A percentile compares a stretch with the other conserved stretches of the same genome.
Conservation (phyloP, 768 basidiomycete species). For the Clavulina sp. region DNA sequence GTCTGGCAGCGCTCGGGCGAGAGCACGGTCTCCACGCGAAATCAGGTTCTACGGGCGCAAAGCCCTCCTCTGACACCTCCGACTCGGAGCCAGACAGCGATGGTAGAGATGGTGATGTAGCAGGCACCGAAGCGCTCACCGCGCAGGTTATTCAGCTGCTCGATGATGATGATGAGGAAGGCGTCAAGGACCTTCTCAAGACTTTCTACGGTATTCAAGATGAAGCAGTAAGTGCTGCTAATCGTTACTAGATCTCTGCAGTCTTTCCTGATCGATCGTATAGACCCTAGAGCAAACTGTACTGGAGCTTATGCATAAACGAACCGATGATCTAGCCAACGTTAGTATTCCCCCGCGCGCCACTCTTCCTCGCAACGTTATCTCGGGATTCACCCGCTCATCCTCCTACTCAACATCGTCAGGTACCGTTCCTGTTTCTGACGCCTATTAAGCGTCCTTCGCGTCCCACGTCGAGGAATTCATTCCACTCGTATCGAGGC, state of each 20-base stretch:
- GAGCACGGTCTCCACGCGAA: conserved; percentile 36
- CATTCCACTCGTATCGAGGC: conserved; percentile 45
- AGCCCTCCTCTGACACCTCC: conserved; percentile 20
- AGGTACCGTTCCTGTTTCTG: conserved; percentile 52
- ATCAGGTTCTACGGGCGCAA: background rate
- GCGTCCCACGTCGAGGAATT: conserved; percentile 64
- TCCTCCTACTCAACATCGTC: background rate
- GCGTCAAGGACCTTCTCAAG: conserved; percentile 59
- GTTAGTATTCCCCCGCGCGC: conserved; percentile 19
- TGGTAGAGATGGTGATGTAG: conserved; percentile 26
- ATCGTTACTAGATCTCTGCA: background rate
- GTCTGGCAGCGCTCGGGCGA: conserved; percentile 54
- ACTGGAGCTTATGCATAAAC: conserved; percentile 90
- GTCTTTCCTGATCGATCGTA: background rate
- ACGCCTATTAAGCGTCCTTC: conserved; percentile 68
- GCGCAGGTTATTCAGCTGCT: conserved; percentile 53
- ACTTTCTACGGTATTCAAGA: conserved; percentile 42
- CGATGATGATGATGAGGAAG: conserved; percentile 72
- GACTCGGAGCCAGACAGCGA: conserved; percentile 40
- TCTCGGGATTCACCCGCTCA: too few relatives aligned
- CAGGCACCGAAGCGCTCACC: conserved; percentile 40
- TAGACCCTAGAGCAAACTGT: conserved; percentile 61
- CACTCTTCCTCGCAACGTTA: background rate
- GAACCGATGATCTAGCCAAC: conserved; percentile 67
- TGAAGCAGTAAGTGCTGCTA: conserved; percentile 34